Percentiles rank a stretch among this genome's conserved stretches.
phyloP scores from a whole-genome alignment of 2,329 filamentous ascomycete genomes.

The Trichophyton schoenleinii region DNA sequence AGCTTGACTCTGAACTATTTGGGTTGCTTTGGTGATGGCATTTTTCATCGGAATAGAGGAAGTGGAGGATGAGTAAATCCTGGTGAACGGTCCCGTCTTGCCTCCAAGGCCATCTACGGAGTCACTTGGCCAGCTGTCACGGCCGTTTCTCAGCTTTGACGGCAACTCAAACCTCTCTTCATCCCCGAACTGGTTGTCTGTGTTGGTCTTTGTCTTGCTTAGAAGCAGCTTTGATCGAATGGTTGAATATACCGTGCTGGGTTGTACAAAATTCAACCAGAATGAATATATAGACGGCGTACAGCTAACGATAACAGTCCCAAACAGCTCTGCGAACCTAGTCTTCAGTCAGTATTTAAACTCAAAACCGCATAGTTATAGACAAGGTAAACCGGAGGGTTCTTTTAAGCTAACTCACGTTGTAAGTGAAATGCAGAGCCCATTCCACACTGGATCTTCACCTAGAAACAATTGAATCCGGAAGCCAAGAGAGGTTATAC shows the following conservation, averaged over 20 bases:
- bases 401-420: background rate
- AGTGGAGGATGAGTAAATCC: background rate
- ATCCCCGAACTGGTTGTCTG: background rate
- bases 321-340: constrained; percentile 1
- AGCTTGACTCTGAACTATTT: background rate
- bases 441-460: background rate
- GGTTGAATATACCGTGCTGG: background rate
- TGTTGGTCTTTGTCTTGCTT: background rate
- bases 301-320: background rate
- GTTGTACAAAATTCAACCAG: background rate
- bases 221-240: background rate
- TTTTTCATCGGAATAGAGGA: background rate
- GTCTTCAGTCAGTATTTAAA: background rate
- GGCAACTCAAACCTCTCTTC: background rate
- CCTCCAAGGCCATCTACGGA: background rate
- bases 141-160: background rate
- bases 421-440: background rate
- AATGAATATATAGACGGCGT: background rate
- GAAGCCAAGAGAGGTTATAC: background rate
- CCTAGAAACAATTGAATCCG: background rate
- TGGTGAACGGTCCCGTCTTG: background rate
- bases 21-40: background rate
- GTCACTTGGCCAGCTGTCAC: background rate
- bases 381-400: too few relatives aligned
- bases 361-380: too few relatives aligned